These are phyloP conservation scores for Amylocystis lapponica DNA, from an alignment of 768 basidiomycete genomes.

Conservation along the genomic window DNA sequence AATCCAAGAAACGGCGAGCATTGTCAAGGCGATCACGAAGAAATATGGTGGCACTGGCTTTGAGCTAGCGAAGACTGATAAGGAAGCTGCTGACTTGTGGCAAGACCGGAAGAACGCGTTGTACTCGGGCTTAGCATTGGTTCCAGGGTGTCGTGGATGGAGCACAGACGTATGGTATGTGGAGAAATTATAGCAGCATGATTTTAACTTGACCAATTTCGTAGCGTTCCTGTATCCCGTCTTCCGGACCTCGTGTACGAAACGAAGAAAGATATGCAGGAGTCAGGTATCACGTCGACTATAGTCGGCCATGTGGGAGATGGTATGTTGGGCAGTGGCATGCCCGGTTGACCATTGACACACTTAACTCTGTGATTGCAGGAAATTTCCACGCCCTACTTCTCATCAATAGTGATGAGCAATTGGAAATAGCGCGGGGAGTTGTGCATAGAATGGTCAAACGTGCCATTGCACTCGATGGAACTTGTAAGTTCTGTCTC, in stretches of 20 bases:
- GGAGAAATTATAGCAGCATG: constrained; percentile 13
- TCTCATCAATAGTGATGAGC: constrained; percentile 53
- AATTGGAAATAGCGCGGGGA: constrained; percentile 45
- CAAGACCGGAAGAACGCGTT: constrained; percentile 82
- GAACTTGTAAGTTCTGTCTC: constrained; percentile 47
- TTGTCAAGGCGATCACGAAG: constrained; percentile 55
- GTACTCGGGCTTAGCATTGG: constrained; percentile 58
- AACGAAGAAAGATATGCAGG: constrained; percentile 71
- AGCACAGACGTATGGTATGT: constrained; percentile 94
- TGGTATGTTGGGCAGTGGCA: constrained; percentile 34
- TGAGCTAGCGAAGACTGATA: constrained; percentile 65
- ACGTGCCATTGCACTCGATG: constrained; percentile 68
- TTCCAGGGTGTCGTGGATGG: constrained; percentile 68
- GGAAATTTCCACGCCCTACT: constrained; percentile 50
- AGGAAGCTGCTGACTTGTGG: constrained; percentile 77
- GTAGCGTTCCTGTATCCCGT: constrained; percentile 65
- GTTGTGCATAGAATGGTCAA: constrained; percentile 68
- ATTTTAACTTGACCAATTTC: background rate
- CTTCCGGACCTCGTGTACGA: constrained; percentile 68
- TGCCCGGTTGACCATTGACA: background rate
- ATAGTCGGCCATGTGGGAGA: constrained; percentile 82
- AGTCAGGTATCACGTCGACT: constrained; percentile 53
- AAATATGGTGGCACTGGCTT: constrained; percentile 66
- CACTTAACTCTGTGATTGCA: constrained; percentile 8
- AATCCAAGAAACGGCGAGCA: constrained; percentile 39